A percentile compares a stretch with the other conserved stretches of the same genome.
Conservation (phyloP, 129 eudicot species). For the Oenanthe sinensis region DNA sequence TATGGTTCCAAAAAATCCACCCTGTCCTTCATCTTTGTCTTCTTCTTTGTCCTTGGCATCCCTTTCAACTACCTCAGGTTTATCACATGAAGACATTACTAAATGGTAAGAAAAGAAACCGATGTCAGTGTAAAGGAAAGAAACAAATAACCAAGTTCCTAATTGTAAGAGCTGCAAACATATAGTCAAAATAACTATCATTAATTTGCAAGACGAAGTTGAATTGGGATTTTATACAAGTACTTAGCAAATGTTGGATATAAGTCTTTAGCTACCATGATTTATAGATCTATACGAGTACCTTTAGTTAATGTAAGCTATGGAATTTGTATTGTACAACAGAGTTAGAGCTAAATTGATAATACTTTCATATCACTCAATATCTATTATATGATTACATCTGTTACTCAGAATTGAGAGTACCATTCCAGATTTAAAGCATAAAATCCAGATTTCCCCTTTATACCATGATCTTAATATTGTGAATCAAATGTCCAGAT, state of each 20-base stretch:
- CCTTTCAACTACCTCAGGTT: constrained; percentile 69
- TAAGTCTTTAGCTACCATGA: too few species aligned
- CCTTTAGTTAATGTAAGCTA: neutral
- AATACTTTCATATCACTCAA: neutral
- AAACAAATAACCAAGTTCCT: too few species aligned
- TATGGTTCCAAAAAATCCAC: constrained; percentile 73
- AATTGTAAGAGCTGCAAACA: too few species aligned
- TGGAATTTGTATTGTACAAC: neutral
- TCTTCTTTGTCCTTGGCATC: constrained; percentile 51
- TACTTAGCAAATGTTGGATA: too few species aligned
- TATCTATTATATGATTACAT: neutral
- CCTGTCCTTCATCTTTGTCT: constrained; percentile 40
- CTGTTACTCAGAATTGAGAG: neutral
- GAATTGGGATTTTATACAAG: neutral
- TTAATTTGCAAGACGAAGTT: too few species aligned
- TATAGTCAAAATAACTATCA: too few species aligned
- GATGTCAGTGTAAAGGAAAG: neutral
- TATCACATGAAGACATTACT: constrained; percentile 73
- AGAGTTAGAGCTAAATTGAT: neutral
- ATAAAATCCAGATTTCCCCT: too few species aligned
- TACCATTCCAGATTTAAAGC: neutral
- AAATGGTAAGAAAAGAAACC: constrained; percentile 2
- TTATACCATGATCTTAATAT: too few species aligned
- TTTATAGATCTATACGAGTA: neutral
- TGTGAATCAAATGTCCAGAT: neutral